A percentile compares a stretch with the other conserved stretches of the same genome.
Evolutionary conservation across 2,329 filamentous ascomycete genomes (phyloP).

Genomic region (Bimuria novae-zelandiae): DNA sequence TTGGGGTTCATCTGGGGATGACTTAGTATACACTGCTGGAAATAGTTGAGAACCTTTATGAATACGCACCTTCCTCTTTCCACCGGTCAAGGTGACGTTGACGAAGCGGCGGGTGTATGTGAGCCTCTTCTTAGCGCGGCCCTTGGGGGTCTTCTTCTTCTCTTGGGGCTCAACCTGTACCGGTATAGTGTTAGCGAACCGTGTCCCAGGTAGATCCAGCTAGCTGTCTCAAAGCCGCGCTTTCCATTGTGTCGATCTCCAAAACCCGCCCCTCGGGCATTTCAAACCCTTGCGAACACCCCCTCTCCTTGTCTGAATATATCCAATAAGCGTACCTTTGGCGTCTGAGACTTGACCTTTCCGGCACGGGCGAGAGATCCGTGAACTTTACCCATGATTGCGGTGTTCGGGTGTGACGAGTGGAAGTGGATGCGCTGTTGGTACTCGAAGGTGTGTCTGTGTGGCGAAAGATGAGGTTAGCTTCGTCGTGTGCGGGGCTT

Average conservation of each 20-base stretch:
- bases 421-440: conserved; percentile 30
- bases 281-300: neutral
- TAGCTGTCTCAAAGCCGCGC: neutral
- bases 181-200: conserved; percentile 26
- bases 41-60: neutral
- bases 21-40: conserved; percentile 15
- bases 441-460: conserved; percentile 16
- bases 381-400: conserved; percentile 91
- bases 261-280: neutral
- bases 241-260: no score
- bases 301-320: neutral
- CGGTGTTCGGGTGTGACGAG: conserved; percentile 46
- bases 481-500: conserved; percentile 13
- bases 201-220: neutral
- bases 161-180: conserved; percentile 82
- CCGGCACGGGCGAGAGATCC: conserved; percentile 93
- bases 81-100: conserved; percentile 95
- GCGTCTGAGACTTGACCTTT: conserved; percentile 75
- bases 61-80: conserved; percentile 87
- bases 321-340: conserved; percentile 13
- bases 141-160: conserved; percentile 97
- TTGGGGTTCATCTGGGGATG: conserved; percentile 78
- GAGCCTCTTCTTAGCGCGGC: conserved; percentile 95
- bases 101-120: conserved; percentile 97
- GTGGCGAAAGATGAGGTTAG: conserved; percentile 41